phyloP scores from a whole-genome alignment of 805 yeast genomes.

The Candida adriatica region DNA sequence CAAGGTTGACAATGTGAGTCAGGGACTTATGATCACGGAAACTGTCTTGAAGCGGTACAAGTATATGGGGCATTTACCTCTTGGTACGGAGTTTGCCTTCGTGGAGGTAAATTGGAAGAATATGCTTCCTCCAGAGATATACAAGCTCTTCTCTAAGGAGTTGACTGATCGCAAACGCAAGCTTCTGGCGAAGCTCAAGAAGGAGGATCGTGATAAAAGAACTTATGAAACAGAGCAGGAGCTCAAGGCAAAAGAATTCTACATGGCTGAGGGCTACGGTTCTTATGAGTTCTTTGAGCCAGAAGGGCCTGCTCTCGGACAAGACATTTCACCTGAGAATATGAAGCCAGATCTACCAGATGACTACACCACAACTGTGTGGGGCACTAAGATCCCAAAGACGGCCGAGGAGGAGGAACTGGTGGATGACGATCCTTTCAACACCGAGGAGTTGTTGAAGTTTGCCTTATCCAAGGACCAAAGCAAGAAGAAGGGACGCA shows the following conservation, averaged over 20 bases:
- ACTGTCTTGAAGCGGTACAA: conserved; percentile 55
- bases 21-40: conserved; percentile 57
- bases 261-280: conserved; percentile 41
- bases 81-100: conserved; percentile 78
- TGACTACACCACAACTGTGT: conserved; percentile 48
- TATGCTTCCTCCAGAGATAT: conserved; percentile 36
- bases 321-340: conserved; percentile 8
- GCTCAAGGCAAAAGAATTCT: conserved; percentile 49
- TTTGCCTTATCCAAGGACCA: conserved; percentile 4
- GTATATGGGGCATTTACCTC: conserved; percentile 74
- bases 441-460: conserved; percentile 13
- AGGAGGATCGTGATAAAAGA: conserved; percentile 55
- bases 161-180: conserved; percentile 49
- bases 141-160: conserved; percentile 44
- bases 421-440: conserved; percentile 22
- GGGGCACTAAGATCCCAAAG: conserved; percentile 56
- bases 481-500: conserved; percentile 16
- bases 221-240: conserved; percentile 55
- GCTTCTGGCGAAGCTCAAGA: conserved; percentile 39
- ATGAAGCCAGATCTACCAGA: not conserved
- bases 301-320: too few relatives aligned
- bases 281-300: conserved; percentile 27
- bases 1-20: conserved; percentile 61
- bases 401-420: conserved; percentile 26
- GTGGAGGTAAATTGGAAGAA: conserved; percentile 81